These are phyloP conservation scores for Eremomyces bilateralis DNA, from an alignment of 495 filamentous ascomycete species.

Conservation along the genomic window DNA sequence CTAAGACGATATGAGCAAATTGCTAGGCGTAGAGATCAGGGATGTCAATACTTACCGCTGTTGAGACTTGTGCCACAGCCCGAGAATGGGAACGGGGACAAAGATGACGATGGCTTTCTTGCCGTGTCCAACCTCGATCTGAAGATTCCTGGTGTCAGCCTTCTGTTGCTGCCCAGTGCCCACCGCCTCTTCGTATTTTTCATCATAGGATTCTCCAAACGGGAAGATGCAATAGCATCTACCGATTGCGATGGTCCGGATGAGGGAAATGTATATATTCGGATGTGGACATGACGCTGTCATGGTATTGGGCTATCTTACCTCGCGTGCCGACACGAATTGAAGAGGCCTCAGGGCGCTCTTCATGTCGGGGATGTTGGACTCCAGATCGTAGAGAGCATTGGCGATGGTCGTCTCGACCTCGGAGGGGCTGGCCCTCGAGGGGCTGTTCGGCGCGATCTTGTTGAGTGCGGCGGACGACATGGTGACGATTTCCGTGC, in stretches of 20 bases:
- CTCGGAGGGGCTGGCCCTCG: conserved; percentile 81
- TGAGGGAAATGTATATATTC: conserved; percentile 5
- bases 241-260: too few relatives aligned
- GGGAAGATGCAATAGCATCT: too few relatives aligned
- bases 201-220: not conserved
- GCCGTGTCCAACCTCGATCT: conserved; percentile 98
- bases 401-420: conserved; percentile 82
- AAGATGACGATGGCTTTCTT: conserved; percentile 99
- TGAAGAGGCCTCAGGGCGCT: conserved; percentile 79
- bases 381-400: conserved; percentile 94
- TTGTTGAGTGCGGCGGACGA: conserved; percentile 65
- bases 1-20: conserved; percentile 23
- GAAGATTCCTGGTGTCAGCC: conserved; percentile 51
- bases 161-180: conserved; percentile 30
- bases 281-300: conserved; percentile 2
- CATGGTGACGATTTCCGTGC: conserved; percentile 17
- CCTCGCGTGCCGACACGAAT: conserved; percentile 94
- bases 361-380: conserved; percentile 92
- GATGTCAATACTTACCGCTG: conserved; percentile 54
- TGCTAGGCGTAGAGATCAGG: not conserved
- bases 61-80: conserved; percentile 93
- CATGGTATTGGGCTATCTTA: conserved; percentile 33
- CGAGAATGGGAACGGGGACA: conserved; percentile 93
- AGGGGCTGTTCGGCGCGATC: conserved; percentile 91
- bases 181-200: conserved; percentile 34